Base-by-base conservation (phyloP, 2,329 filamentous ascomycete genomes). In the Colletotrichum chrysophilum region DNA sequence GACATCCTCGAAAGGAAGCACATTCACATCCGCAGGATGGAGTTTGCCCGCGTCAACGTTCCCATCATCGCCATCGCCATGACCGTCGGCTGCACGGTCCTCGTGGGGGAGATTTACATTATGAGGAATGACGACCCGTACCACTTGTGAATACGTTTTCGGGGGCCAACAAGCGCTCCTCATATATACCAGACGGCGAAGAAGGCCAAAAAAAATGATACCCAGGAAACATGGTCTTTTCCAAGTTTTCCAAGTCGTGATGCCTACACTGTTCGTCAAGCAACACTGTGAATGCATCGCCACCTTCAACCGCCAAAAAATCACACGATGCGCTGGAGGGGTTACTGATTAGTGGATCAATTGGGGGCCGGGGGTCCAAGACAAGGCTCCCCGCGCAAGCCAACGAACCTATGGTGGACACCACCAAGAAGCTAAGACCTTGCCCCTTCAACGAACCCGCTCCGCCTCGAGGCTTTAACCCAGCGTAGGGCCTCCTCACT, bases 1-100 rank as follows among this genome's bases (percentile, higher is more conserved):
- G 93, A 95, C 77, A 95, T 95, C 21, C 86, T 95, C 1, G 84
- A 82, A 0, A 86, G 93, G 32, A 95, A 95, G 80, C 90, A 94
- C 77, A 95, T 95, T 73, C 87, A 86, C 43, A 92, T 95, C 0
- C 84, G 87, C 4, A 87, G 89, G 1, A 84, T 91, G 4, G 93
- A 95, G 28, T 95, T 95, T 82, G 92, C 92, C 1, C 86, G 91
- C 0, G 89, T 93, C 5, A 95, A 95, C 80, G 81, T 94, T 16
- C 93, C 93, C 0, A 95, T 95, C 60, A 94, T 95, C 77, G 89
- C 91, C 1, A 90, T 94, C 24, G 83, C 92, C 3, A 95, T 94
- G 92, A 87, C 87, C 1, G 89, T 94, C 0, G 93, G 92, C 0
- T 91, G 90, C 77, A 84, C 87, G 0, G 90, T 93, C 1, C 84